phyloP scores from a whole-genome alignment of 495 filamentous ascomycete genomes.

The Amphirosellinia nigrospora region DNA sequence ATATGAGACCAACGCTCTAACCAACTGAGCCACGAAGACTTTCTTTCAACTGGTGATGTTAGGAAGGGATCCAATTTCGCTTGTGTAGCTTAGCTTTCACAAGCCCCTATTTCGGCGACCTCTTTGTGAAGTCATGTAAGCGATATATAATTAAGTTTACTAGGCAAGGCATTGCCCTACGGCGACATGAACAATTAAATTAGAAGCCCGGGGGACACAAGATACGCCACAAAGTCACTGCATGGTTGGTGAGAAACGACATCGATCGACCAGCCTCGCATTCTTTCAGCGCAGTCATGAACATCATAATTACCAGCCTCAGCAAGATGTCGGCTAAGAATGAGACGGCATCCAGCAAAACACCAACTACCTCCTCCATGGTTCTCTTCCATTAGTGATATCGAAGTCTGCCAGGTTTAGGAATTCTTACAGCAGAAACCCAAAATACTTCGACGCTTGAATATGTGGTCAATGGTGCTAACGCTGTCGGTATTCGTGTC shows the following conservation, averaged over 20 bases:
- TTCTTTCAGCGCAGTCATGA: neutral
- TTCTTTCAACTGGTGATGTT: neutral
- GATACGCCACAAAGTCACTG: neutral
- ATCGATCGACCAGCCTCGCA: neutral
- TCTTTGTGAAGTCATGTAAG: neutral
- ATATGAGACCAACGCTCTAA: slow-evolving; percentile 22
- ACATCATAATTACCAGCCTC: neutral
- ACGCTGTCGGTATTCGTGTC: neutral
- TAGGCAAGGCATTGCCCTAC: no score
- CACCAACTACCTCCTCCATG: neutral
- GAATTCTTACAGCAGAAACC: neutral
- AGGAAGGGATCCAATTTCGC: rapidly evolving
- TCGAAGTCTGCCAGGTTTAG: neutral
- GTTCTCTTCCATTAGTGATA: neutral
- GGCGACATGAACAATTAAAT: no score
- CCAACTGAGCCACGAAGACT: slow-evolving; percentile 21
- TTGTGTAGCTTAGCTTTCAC: neutral
- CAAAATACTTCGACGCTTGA: no score
- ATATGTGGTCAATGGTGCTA: neutral
- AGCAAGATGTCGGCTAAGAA: neutral
- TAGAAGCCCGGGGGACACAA: no score
- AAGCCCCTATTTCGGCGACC: neutral
- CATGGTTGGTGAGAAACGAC: neutral
- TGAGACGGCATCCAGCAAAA: neutral
- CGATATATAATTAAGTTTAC: neutral